These are phyloP conservation scores for Vaucheria bursata DNA, from an alignment of 352 stramenopile genomes.

Conservation along the genomic window DNA sequence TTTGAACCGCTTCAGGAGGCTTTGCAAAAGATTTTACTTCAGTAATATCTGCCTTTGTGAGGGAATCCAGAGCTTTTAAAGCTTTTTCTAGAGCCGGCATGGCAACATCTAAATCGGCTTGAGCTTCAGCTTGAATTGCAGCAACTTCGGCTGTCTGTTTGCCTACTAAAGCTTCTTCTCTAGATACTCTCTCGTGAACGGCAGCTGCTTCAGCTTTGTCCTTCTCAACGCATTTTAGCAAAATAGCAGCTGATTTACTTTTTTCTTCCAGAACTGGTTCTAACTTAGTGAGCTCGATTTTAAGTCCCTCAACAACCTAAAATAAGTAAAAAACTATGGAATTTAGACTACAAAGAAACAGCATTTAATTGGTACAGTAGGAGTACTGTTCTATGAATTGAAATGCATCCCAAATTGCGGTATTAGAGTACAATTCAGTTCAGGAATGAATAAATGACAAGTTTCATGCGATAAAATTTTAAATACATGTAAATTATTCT, in stretches of 20 bases:
- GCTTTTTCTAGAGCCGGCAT: constrained; percentile 77
- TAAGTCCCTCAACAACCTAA: constrained; percentile 80
- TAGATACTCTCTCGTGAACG: constrained; percentile 69
- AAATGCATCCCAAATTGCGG: too few relatives aligned
- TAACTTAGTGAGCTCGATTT: constrained; percentile 77
- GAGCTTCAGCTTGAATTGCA: constrained; percentile 74
- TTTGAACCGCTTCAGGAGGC: constrained; percentile 75
- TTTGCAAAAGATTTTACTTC: constrained; percentile 86
- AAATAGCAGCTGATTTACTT: constrained; percentile 71
- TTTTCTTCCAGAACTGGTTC: constrained; percentile 80
- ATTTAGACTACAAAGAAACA: too few relatives aligned
- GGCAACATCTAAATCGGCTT: constrained; percentile 80
- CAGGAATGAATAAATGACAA: too few relatives aligned
- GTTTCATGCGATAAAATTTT: too few relatives aligned
- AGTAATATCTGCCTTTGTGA: constrained; percentile 83
- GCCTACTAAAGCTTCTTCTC: constrained; percentile 76
- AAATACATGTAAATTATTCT: too few relatives aligned
- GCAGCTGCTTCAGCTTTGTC: constrained; percentile 79
- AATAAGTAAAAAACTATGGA: too few relatives aligned
- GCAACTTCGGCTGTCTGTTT: constrained; percentile 80
- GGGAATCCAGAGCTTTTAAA: constrained; percentile 70
- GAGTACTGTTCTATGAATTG: too few relatives aligned
- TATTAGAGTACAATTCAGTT: too few relatives aligned
- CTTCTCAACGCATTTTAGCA: constrained; percentile 79
- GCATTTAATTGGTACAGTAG: too few relatives aligned